Evolutionary conservation across 768 basidiomycete species (phyloP), one percentile per base, ranked within the genome.

Genomic region (Rhodotorula sphaerocarpa): DNA sequence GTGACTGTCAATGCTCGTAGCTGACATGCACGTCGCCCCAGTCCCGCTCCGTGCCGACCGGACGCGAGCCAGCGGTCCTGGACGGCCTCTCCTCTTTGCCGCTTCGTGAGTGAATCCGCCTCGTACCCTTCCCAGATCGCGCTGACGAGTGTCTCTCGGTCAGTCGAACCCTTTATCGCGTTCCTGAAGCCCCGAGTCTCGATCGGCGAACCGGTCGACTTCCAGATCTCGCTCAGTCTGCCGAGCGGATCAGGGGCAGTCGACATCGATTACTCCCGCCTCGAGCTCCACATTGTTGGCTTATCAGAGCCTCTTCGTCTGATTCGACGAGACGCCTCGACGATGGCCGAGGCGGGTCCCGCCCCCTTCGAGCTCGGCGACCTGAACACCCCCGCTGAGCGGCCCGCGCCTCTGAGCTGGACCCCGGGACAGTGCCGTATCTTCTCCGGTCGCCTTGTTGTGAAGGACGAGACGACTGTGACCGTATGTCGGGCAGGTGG

Each of bases 141-240:
- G 2, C 42, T 51, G 12, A 34, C 50, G 30, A n/a, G n/a, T n/a
- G n/a, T n/a, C n/a, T 34, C 47, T 3, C 28, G 16, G 9, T 39
- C 61, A 91, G 90, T 91, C 63, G 78, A 83, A 42, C 80, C 83
- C 0, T 78, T 76, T 34, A 76, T 84, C 6, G 79, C 83, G 1
- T 96, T 95, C 74, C 91, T 88, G 86, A 73, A 79, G 12, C 64
- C 80, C 0, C 80, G 83, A 60, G 81, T 83, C 30, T 79, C 80
- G 55, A 80, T 91, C 7, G 81, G 79, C 15, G 81, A 84, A 64
- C 73, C 76, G 5, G 81, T 81, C 0, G 81, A 87, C 0, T 95
- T 89, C 75, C 91, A 96, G 73, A 70, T 95, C 12, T 77, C 79
- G 12, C 72, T 95, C 34, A n/a, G 75, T 78, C 3, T 81, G 86